phyloP scores from a whole-genome alignment of 2,329 filamentous ascomycete species.

The Parasarocladium wereldwijsianum region DNA sequence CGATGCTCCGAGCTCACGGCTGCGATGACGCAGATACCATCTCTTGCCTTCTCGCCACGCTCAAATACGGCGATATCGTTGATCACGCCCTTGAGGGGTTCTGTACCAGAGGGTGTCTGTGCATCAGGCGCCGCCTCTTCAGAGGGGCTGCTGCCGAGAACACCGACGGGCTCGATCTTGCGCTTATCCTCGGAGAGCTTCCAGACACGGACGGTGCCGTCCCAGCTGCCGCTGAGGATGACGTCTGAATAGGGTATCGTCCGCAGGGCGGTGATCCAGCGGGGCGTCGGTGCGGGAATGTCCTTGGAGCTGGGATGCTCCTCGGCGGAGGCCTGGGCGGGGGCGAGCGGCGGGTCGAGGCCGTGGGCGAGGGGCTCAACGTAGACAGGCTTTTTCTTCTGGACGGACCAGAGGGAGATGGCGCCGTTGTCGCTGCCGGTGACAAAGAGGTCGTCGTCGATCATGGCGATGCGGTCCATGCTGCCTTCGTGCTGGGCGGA shows the following conservation, averaged over 20 bases:
- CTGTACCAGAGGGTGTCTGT: not conserved
- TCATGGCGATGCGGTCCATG: conserved; percentile 81
- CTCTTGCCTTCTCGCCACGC: conserved; percentile 58
- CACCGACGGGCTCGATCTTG: conserved; percentile 57
- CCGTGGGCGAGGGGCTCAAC: conserved; percentile 74
- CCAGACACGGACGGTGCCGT: conserved; percentile 73
- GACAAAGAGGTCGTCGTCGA: conserved; percentile 79
- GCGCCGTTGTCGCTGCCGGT: conserved; percentile 88
- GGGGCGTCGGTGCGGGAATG: conserved; percentile 51
- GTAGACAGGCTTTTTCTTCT: conserved; percentile 90
- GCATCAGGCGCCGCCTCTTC: conserved; percentile 9
- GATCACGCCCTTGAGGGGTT: conserved; percentile 54
- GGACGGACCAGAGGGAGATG: conserved; percentile 71
- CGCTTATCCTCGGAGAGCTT: conserved; percentile 70
- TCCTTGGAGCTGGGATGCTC: conserved; percentile 42
- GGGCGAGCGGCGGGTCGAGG: conserved; percentile 54
- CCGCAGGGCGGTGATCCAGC: conserved; percentile 81
- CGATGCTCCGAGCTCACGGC: conserved; percentile 78
- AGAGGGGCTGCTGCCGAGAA: conserved; percentile 32
- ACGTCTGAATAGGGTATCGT: conserved; percentile 84
- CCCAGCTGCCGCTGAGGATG: conserved; percentile 87
- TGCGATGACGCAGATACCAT: conserved; percentile 72
- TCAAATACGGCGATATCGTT: conserved; percentile 86
- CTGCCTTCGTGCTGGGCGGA: conserved; percentile 60
- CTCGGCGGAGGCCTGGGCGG: conserved; percentile 62